phyloP scores from a whole-genome alignment of 768 basidiomycete genomes.

The Tulasnella sp. region DNA sequence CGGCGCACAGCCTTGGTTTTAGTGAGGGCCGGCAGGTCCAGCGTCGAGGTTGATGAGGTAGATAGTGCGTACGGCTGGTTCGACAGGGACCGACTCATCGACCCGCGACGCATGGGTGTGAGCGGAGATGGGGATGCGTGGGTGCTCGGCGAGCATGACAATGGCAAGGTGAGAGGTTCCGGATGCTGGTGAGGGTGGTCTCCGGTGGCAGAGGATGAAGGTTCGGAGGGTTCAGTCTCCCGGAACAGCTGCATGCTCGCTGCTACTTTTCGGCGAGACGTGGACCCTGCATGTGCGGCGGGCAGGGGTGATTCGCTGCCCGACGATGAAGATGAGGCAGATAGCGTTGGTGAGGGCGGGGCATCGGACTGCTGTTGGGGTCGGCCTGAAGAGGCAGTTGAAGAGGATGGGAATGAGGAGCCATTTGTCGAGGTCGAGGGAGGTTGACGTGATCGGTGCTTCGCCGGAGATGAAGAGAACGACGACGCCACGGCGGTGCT shows the following conservation, averaged over 20 bases:
- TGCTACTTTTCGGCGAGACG: slow-evolving; percentile 66
- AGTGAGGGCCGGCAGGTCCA: background rate
- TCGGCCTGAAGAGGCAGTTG: background rate
- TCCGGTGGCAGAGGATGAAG: background rate
- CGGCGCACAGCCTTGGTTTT: slow-evolving; percentile 11
- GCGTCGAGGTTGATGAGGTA: background rate
- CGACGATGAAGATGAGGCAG: slow-evolving; percentile 3
- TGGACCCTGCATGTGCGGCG: slow-evolving; percentile 3
- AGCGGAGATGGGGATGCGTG: background rate
- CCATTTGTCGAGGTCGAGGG: background rate
- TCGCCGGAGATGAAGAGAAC: background rate
- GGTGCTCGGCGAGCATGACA: background rate
- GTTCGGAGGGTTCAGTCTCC: slow-evolving; percentile 45
- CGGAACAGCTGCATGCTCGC: slow-evolving; percentile 79
- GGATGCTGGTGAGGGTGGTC: background rate
- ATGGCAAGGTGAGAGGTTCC: slow-evolving; percentile 8
- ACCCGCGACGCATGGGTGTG: background rate
- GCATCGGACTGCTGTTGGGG: background rate
- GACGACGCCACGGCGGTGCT: background rate
- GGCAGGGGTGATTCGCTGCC: slow-evolving; percentile 12
- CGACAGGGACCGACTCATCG: slow-evolving; percentile 33
- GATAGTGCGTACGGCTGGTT: slow-evolving; percentile 35
- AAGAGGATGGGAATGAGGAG: background rate
- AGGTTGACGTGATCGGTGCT: slow-evolving; percentile 2
- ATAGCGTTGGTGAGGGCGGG: slow-evolving; percentile 5